A percentile compares a stretch with the other conserved stretches of the same genome.
Evolutionary conservation across 768 basidiomycete species (phyloP).

Genomic region (Jaapia argillacea): DNA sequence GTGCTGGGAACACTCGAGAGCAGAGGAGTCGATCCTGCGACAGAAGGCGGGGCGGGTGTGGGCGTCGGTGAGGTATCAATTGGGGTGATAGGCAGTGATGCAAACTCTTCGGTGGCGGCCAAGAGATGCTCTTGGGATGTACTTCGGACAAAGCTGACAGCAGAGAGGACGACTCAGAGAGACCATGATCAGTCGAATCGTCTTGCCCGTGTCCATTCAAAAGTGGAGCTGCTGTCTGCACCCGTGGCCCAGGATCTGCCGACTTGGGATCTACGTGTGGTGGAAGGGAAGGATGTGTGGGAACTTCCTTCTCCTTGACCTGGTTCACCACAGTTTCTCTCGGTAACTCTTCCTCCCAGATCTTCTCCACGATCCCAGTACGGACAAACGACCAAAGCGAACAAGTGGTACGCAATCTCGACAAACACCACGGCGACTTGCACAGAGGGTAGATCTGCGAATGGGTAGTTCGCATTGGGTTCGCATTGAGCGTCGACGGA

Average conservation of each 20-base stretch:
- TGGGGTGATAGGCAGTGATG: background rate
- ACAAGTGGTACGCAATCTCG: conserved; percentile 78
- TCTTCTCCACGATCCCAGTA: conserved; percentile 67
- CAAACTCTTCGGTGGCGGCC: conserved; percentile 1
- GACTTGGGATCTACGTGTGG: too few species aligned
- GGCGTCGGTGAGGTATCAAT: too few species aligned
- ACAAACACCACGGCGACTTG: conserved; percentile 75
- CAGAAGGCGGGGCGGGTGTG: too few species aligned
- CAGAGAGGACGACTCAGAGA: conserved; percentile 14
- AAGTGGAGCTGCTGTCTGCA: conserved; percentile 1
- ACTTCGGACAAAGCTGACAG: conserved; percentile 14
- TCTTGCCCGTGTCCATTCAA: conserved; percentile 49
- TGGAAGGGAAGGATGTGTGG: too few species aligned
- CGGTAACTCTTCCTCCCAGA: conserved; percentile 70
- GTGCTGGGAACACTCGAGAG: too few species aligned
- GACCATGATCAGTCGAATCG: conserved; percentile 31
- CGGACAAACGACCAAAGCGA: conserved; percentile 86
- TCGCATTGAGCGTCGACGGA: conserved; percentile 15
- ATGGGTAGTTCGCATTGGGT: too few species aligned
- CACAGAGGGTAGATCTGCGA: conserved; percentile 85
- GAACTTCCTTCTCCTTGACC: too few species aligned
- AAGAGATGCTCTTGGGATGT: too few species aligned
- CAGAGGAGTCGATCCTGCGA: too few species aligned
- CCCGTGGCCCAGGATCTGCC: background rate
- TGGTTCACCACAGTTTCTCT: too few species aligned